phyloP scores from a whole-genome alignment of 495 filamentous ascomycete species.

The Xylaria grammica region DNA sequence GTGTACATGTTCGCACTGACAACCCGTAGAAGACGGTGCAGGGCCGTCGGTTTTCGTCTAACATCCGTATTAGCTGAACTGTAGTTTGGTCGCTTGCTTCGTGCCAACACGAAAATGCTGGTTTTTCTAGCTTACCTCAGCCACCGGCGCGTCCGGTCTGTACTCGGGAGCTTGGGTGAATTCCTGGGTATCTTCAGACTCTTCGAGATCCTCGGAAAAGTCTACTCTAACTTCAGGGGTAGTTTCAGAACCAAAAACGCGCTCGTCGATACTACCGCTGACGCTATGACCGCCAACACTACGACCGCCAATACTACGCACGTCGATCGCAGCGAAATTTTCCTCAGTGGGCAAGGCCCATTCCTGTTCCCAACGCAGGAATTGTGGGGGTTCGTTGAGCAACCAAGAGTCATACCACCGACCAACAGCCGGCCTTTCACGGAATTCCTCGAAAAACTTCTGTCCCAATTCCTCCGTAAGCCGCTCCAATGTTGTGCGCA shows the following conservation, averaged over 20 bases:
- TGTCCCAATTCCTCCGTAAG: slow-evolving; percentile 24
- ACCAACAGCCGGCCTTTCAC: slow-evolving; percentile 19
- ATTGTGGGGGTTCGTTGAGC: slow-evolving; percentile 21
- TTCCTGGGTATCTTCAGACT: slow-evolving; percentile 16
- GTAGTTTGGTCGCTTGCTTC: background rate
- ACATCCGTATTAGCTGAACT: background rate
- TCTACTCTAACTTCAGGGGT: slow-evolving; percentile 21
- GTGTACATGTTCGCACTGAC: slow-evolving; percentile 13
- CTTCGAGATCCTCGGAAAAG: slow-evolving; percentile 13
- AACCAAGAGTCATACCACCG: slow-evolving; percentile 26
- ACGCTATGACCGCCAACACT: background rate
- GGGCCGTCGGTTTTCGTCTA: slow-evolving; percentile 18
- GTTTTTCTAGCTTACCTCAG: slow-evolving; percentile 13
- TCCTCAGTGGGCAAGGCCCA: slow-evolving; percentile 22
- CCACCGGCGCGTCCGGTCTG: slow-evolving; percentile 20
- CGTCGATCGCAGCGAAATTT: background rate
- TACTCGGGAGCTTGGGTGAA: slow-evolving; percentile 9
- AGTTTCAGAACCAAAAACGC: slow-evolving; percentile 19
- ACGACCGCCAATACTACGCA: slow-evolving; percentile 2
- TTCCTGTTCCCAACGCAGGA: slow-evolving; percentile 20
- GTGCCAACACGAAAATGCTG: background rate
- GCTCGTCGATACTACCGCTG: slow-evolving; percentile 16
- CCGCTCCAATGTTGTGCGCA: slow-evolving; percentile 24
- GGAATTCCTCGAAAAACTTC: slow-evolving; percentile 24
- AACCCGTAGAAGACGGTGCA: background rate